Percentiles rank a stretch among this genome's conserved stretches.
phyloP scores from a whole-genome alignment of 2,329 filamentous ascomycete species.

The Purpureocillium takamizusanense region DNA sequence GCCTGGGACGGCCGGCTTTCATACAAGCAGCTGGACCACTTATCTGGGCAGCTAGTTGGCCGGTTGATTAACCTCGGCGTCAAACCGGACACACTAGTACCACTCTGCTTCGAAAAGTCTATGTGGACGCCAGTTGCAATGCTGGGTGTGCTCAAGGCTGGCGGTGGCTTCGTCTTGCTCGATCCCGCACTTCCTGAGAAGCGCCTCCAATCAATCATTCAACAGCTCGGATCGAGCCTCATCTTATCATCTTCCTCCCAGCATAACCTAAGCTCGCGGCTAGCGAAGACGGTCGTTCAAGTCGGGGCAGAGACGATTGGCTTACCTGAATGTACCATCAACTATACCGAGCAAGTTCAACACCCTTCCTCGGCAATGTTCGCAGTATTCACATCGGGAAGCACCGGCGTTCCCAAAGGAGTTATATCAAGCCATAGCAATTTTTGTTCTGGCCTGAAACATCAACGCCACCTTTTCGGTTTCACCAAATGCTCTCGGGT shows the following conservation, averaged over 20 bases:
- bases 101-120: constrained; percentile 1
- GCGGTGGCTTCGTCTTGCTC: background rate
- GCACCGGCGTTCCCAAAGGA: constrained; percentile 5
- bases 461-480: background rate
- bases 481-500: constrained; percentile 1
- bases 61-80: background rate
- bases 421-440: constrained; percentile 1
- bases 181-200: background rate
- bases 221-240: background rate
- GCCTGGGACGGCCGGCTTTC: background rate
- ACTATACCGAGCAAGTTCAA: background rate
- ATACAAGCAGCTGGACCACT: background rate
- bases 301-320: background rate
- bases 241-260: background rate
- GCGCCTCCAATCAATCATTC: background rate
- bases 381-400: constrained; percentile 5
- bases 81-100: background rate
- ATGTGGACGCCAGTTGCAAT: constrained; percentile 1
- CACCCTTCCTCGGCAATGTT: background rate
- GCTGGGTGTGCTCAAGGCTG: background rate
- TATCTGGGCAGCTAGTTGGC: background rate
- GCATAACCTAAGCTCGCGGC: background rate
- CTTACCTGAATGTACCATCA: background rate
- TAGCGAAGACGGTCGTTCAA: background rate
- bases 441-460: constrained; percentile 1